Evolutionary conservation across 2,329 filamentous ascomycete genomes (phyloP).

Genomic region (Colletotrichum sp.): DNA sequence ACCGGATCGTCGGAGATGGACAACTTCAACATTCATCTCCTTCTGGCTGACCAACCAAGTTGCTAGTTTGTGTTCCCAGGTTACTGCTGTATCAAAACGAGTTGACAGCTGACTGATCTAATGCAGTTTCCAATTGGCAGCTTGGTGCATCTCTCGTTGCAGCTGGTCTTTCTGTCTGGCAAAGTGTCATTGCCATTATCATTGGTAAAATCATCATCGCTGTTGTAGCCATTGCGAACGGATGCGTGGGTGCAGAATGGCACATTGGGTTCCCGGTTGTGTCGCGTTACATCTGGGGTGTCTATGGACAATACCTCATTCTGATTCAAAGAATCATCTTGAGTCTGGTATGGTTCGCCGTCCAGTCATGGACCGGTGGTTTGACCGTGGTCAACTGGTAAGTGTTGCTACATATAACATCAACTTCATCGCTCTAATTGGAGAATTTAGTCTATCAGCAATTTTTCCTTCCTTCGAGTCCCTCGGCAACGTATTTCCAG

Average conservation of each 20-base stretch:
- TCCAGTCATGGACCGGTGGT: conserved; percentile 35
- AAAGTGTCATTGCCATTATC: conserved; percentile 12
- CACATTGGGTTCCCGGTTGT: conserved; percentile 49
- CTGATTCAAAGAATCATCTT: conserved; percentile 44
- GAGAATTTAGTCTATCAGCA: conserved; percentile 24
- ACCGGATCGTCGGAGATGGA: conserved; percentile 17
- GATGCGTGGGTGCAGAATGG: conserved; percentile 26
- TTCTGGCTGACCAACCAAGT: conserved; percentile 22
- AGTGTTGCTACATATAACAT: neutral
- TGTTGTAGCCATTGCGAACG: conserved; percentile 6
- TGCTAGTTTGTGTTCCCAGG: neutral
- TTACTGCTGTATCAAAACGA: accelerated
- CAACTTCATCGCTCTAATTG: neutral
- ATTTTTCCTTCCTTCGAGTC: conserved; percentile 30
- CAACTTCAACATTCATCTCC: conserved; percentile 12
- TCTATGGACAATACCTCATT: conserved; percentile 41
- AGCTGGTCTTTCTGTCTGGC: conserved; percentile 11
- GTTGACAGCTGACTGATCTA: neutral
- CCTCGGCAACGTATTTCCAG: conserved; percentile 28
- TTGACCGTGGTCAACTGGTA: conserved; percentile 22
- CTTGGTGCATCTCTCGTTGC: conserved; percentile 10
- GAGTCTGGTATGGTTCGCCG: conserved; percentile 41
- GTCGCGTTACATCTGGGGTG: conserved; percentile 43
- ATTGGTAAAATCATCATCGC: conserved; percentile 18
- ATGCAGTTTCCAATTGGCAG: conserved; percentile 13